phyloP scores from a whole-genome alignment of 805 yeast genomes.

The Metschnikowia lochheadii region DNA sequence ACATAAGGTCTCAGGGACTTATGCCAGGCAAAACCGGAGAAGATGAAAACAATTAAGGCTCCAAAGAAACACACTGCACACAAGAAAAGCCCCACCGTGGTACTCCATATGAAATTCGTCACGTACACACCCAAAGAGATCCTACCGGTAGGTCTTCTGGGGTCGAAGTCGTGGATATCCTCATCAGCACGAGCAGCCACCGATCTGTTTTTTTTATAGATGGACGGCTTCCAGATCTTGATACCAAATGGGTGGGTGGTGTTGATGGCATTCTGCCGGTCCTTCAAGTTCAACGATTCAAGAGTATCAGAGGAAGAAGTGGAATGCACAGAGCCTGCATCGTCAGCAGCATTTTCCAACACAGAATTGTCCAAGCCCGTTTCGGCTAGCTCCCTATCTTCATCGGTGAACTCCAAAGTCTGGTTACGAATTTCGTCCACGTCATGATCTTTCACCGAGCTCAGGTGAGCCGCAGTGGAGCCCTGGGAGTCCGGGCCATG shows the following conservation, averaged over 20 bases:
- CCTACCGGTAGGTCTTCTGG: slow-evolving; percentile 40
- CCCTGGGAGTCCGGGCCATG: slow-evolving; percentile 4
- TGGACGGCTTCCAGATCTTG: slow-evolving; percentile 96
- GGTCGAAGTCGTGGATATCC: slow-evolving; percentile 79
- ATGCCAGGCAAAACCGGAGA: slow-evolving; percentile 40
- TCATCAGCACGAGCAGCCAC: slow-evolving; percentile 88
- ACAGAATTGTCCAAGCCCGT: slow-evolving; percentile 14
- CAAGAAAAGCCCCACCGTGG: slow-evolving; percentile 66
- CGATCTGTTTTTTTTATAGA: slow-evolving; percentile 87
- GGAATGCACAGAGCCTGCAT: slow-evolving; percentile 25
- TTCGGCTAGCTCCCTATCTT: slow-evolving; percentile 1
- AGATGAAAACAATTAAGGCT: slow-evolving; percentile 42
- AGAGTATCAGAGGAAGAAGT: slow-evolving; percentile 44
- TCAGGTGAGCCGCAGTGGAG: not conserved
- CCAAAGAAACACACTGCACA: slow-evolving; percentile 50
- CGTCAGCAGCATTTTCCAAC: slow-evolving; percentile 16
- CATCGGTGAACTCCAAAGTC: slow-evolving; percentile 5
- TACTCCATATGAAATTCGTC: slow-evolving; percentile 70
- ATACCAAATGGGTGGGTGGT: slow-evolving; percentile 98
- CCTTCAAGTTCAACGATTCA: slow-evolving; percentile 84
- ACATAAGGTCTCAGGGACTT: slow-evolving; percentile 60
- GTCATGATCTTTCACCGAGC: not conserved
- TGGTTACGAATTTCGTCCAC: slow-evolving; percentile 9
- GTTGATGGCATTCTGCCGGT: slow-evolving; percentile 94
- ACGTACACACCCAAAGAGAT: slow-evolving; percentile 60